Conservation (phyloP, 73 alveolate genomes). For the Paramecium pentaurelia region DNA sequence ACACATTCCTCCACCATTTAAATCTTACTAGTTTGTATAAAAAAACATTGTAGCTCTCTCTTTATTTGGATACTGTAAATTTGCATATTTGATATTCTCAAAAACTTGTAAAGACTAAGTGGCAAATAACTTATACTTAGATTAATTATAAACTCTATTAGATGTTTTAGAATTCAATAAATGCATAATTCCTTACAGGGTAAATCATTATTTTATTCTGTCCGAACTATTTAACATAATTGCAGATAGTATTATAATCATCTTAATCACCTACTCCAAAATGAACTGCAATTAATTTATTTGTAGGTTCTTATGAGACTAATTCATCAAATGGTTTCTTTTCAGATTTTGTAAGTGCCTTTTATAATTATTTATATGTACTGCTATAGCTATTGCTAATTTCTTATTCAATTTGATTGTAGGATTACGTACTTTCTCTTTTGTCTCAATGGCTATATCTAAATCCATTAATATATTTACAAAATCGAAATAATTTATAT, state of each 20-base stretch:
- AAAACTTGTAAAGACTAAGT: background rate
- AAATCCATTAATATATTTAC: constrained; percentile 25
- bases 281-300: constrained; percentile 50
- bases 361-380: background rate
- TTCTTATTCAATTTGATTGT: constrained; percentile 25
- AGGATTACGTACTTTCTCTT: constrained; percentile 11
- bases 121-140: background rate
- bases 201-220: constrained; percentile 32
- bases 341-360: constrained; percentile 43
- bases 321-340: constrained; percentile 25
- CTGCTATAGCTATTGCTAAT: constrained; percentile 30
- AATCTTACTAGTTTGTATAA: constrained; percentile 9
- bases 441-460: constrained; percentile 3
- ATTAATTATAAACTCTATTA: constrained; percentile 6
- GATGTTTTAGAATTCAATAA: constrained; percentile 4
- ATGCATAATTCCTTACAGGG: constrained; percentile 57
- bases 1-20: constrained; percentile 27
- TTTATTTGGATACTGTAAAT: constrained; percentile 39
- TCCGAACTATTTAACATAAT: constrained; percentile 38
- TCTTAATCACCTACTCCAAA: constrained; percentile 59
- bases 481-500: constrained; percentile 33
- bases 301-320: constrained; percentile 44
- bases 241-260: constrained; percentile 23
- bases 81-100: constrained; percentile 45
- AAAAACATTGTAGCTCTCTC: constrained; percentile 57